These are phyloP conservation scores for Cystobasidium sp. DNA, from an alignment of 1,284 basidiomycete genomes.

Conservation along the genomic window DNA sequence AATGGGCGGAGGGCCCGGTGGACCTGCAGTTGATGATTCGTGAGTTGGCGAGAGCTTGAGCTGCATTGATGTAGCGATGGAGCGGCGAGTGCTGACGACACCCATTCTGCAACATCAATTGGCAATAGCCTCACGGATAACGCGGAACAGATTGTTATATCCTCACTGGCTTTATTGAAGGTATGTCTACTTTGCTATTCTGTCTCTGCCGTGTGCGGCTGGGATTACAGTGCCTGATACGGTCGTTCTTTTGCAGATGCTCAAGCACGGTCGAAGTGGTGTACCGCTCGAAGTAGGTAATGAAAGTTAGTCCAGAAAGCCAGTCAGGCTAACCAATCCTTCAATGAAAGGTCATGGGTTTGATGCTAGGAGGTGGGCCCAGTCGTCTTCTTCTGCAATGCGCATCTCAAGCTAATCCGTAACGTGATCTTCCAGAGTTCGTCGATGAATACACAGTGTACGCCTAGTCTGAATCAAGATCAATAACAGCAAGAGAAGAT, in stretches of 20 bases:
- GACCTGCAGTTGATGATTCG: conserved; percentile 38
- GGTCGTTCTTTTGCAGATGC: conserved; percentile 71
- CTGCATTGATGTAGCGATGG: not conserved
- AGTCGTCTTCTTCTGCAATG: not conserved
- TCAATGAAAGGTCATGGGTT: conserved; percentile 67
- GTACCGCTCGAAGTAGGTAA: conserved; percentile 96
- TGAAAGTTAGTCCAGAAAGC: not conserved
- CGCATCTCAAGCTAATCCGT: conserved; percentile 5
- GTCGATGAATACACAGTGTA: conserved; percentile 95
- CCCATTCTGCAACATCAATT: not conserved
- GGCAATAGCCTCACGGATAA: conserved; percentile 53
- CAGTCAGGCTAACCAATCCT: not conserved
- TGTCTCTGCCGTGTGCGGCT: not conserved
- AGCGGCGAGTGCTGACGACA: conserved; percentile 18
- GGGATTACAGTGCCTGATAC: conserved; percentile 3
- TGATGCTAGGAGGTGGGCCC: conserved; percentile 76
- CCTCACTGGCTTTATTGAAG: conserved; percentile 89
- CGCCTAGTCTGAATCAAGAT: conserved; percentile 22
- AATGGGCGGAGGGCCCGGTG: conserved; percentile 26
- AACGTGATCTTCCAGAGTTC: conserved; percentile 67
- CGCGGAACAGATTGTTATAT: conserved; percentile 95
- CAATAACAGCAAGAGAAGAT: conserved; percentile 8
- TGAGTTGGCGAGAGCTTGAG: not conserved
- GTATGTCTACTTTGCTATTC: conserved; percentile 59
- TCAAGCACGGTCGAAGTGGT: conserved; percentile 97